Conservation (phyloP, 805 yeast genomes). For the Ogataea allantospora region DNA sequence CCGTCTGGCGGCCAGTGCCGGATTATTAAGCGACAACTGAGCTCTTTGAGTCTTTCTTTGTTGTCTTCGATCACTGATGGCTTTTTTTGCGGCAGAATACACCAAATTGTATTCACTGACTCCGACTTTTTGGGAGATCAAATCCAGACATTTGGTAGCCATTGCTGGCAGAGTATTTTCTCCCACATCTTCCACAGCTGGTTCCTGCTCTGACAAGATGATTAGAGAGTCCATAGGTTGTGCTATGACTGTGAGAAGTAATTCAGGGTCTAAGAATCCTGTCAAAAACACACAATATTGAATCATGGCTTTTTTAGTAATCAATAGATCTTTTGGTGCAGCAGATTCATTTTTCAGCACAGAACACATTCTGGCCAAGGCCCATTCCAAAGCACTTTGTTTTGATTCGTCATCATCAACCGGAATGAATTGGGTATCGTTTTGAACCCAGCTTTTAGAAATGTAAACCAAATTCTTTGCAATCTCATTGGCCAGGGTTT, state of each 20-base stretch:
- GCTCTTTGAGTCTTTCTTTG: constrained; percentile 78
- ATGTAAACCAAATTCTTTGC: constrained; percentile 66
- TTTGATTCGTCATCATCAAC: constrained; percentile 26
- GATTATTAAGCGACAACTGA: constrained; percentile 70
- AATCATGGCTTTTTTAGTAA: constrained; percentile 65
- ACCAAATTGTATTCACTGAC: constrained; percentile 61
- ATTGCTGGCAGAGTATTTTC: constrained; percentile 27
- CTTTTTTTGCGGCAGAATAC: constrained; percentile 62
- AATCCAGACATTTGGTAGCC: constrained; percentile 63
- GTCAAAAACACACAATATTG: constrained; percentile 64
- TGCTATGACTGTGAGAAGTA: constrained; percentile 42
- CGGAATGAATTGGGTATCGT: constrained; percentile 37
- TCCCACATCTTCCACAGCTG: constrained; percentile 37
- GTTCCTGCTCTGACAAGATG: constrained; percentile 35
- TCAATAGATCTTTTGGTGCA: constrained; percentile 47
- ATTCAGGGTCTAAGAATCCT: constrained; percentile 46
- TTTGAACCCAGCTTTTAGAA: constrained; percentile 58
- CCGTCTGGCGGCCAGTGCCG: constrained; percentile 77
- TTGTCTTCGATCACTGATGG: constrained; percentile 59
- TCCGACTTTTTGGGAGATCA: constrained; percentile 69
- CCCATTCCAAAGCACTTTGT: constrained; percentile 52
- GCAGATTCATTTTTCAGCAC: constrained; percentile 64
- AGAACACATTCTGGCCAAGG: constrained; percentile 58
- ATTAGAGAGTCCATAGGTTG: constrained; percentile 31
- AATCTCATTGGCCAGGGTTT: constrained; percentile 58